A percentile compares a stretch with the other conserved stretches of the same genome.
These are phyloP conservation scores for Fusarium concolor DNA, from an alignment of 2,329 filamentous ascomycete genomes.

Conservation along the genomic window DNA sequence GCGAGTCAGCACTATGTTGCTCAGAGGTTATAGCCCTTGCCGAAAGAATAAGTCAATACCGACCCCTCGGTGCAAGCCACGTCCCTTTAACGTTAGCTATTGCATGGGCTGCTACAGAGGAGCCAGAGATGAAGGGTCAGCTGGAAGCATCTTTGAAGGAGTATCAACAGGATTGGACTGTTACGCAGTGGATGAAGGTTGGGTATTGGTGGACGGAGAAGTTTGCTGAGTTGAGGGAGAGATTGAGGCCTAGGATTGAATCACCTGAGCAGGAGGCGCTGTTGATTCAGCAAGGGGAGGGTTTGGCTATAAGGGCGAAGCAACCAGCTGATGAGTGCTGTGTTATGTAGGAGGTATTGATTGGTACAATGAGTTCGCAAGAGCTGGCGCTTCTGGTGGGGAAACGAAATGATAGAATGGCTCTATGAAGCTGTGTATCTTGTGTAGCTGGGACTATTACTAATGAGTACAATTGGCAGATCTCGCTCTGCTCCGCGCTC, in stretches of 20 bases:
- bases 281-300: background rate
- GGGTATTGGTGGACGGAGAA: conserved; percentile 35
- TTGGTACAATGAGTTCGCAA: background rate
- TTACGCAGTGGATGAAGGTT: conserved; percentile 28
- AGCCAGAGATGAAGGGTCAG: conserved; percentile 22
- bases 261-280: background rate
- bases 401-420: too few species aligned
- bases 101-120: conserved; percentile 35
- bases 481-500: too few species aligned
- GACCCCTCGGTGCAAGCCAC: conserved; percentile 32
- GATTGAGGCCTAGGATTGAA: conserved; percentile 10
- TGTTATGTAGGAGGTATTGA: conserved; percentile 21
- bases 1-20: conserved; percentile 26
- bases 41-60: conserved; percentile 11
- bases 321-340: conserved; percentile 27
- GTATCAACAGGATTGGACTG: conserved; percentile 33
- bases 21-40: conserved; percentile 30
- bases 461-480: too few species aligned
- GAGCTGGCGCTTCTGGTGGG: background rate
- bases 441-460: too few species aligned
- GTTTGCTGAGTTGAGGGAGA: conserved; percentile 23
- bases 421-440: too few species aligned
- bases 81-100: conserved; percentile 27
- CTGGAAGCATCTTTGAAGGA: conserved; percentile 20
- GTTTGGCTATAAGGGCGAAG: accelerated